A percentile compares a stretch with the other conserved stretches of the same genome.
Evolutionary conservation across 352 stramenopile genomes (phyloP).

Genomic region (Globisporangium solare): DNA sequence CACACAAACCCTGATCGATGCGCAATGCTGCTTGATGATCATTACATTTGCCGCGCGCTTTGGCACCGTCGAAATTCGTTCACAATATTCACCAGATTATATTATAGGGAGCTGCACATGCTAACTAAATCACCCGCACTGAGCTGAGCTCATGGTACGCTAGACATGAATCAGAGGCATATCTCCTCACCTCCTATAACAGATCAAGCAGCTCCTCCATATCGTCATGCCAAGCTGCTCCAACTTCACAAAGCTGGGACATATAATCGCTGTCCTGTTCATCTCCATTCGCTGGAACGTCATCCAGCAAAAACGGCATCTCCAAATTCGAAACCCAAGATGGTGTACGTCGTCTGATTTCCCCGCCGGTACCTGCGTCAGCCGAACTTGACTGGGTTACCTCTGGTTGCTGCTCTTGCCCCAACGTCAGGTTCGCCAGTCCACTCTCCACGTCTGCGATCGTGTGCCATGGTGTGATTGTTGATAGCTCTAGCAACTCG

Average conservation of each 20-base stretch:
- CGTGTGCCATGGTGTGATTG: background rate
- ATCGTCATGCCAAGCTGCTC: background rate
- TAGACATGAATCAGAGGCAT: no score
- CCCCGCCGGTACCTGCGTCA: background rate
- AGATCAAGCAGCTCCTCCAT: background rate
- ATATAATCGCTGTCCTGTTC: background rate
- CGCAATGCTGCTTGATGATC: no score
- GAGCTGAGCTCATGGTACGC: no score
- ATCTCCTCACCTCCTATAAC: background rate
- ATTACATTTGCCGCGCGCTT: no score
- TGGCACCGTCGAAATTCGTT: no score
- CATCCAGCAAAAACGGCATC: constrained; percentile 1
- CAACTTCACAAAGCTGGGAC: background rate
- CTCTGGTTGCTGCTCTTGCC: no score
- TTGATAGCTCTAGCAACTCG: background rate
- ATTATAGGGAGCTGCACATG: no score
- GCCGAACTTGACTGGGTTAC: no score
- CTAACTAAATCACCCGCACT: no score
- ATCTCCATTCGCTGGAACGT: background rate
- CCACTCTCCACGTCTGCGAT: background rate
- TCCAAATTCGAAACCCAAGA: background rate
- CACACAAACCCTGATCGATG: no score
- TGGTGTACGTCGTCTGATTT: background rate
- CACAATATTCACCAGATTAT: no score
- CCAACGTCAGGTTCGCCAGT: background rate